Evolutionary conservation across 768 basidiomycete genomes (phyloP).

Genomic region (Amanita inopinata): DNA sequence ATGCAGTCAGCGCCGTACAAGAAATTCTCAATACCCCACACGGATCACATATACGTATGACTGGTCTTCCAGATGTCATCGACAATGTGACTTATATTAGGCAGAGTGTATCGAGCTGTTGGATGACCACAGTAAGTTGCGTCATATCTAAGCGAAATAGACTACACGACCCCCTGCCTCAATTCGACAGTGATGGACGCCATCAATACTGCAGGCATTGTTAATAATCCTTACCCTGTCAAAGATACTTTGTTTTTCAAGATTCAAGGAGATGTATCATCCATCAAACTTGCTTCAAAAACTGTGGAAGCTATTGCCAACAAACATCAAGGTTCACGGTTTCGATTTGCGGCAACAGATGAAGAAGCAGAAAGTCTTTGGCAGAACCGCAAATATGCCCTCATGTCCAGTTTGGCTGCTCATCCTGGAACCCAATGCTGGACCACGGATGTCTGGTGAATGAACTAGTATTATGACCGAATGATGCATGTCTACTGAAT

Average conservation of each 20-base stretch:
- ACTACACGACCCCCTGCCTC: not conserved
- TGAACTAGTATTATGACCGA: not conserved
- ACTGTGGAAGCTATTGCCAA: constrained; percentile 51
- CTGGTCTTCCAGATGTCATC: not conserved
- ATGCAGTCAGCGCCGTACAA: constrained; percentile 73
- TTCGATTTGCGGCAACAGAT: constrained; percentile 66
- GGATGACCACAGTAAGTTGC: constrained; percentile 52
- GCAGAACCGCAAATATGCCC: constrained; percentile 78
- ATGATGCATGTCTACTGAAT: constrained; percentile 1
- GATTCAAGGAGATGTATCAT: constrained; percentile 65
- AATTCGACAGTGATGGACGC: constrained; percentile 60
- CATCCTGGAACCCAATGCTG: constrained; percentile 60
- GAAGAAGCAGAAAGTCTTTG: constrained; percentile 72
- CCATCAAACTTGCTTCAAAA: constrained; percentile 48
- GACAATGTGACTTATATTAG: not conserved
- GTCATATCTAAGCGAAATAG: too few relatives aligned
- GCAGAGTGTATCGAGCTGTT: constrained; percentile 83
- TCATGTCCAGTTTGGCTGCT: constrained; percentile 60
- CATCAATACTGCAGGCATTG: constrained; percentile 56
- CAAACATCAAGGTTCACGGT: constrained; percentile 56
- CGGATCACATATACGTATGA: constrained; percentile 68
- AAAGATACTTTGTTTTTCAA: constrained; percentile 87
- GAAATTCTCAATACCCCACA: constrained; percentile 64
- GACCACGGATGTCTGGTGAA: constrained; percentile 88
- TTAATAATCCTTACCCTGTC: constrained; percentile 53